Percentiles rank a stretch among this genome's conserved stretches.
These are phyloP conservation scores for Aspergillus oerlinghausenensis DNA, from an alignment of 2,329 filamentous ascomycete species.

Conservation along the genomic window DNA sequence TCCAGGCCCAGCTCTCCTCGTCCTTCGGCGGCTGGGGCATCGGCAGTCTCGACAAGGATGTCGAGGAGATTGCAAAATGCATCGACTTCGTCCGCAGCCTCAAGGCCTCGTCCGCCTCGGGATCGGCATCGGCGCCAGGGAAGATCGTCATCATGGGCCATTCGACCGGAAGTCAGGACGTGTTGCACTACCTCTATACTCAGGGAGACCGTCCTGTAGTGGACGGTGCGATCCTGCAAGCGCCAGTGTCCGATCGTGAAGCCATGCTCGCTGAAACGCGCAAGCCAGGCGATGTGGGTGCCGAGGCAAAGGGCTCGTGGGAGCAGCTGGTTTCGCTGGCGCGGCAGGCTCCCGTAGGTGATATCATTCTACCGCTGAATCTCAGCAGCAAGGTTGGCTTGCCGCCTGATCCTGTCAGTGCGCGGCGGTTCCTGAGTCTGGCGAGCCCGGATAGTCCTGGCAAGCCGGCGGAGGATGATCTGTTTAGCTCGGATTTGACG, in stretches of 20 bases:
- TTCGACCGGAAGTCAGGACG: conserved; percentile 65
- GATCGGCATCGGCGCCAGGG: conserved; percentile 24
- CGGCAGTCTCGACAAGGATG: conserved; percentile 50
- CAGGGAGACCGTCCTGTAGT: conserved; percentile 47
- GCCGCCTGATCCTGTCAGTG: conserved; percentile 45
- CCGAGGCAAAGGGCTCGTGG: conserved; percentile 24
- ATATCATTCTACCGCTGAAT: conserved; percentile 31
- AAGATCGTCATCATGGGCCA: conserved; percentile 67
- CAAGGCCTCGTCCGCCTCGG: conserved; percentile 18
- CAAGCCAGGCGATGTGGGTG: conserved; percentile 2
- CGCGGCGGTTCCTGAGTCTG: conserved; percentile 56
- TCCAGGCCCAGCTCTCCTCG: conserved; percentile 48
- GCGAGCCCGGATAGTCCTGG: conserved; percentile 49
- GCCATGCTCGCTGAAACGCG: conserved; percentile 41
- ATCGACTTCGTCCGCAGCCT: conserved; percentile 47
- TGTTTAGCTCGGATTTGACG: conserved; percentile 75
- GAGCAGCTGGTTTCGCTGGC: conserved; percentile 26
- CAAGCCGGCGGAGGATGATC: conserved; percentile 71
- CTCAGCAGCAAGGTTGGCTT: conserved; percentile 30
- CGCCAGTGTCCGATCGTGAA: conserved; percentile 73
- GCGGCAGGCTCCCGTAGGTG: conserved; percentile 24
- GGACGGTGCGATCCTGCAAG: conserved; percentile 75
- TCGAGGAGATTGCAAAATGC: conserved; percentile 49
- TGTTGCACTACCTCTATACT: conserved; percentile 55
- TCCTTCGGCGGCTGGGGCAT: conserved; percentile 54